Evolutionary conservation across 306 rosid genomes (phyloP).

Genomic region (Acacia melanoxylon): DNA sequence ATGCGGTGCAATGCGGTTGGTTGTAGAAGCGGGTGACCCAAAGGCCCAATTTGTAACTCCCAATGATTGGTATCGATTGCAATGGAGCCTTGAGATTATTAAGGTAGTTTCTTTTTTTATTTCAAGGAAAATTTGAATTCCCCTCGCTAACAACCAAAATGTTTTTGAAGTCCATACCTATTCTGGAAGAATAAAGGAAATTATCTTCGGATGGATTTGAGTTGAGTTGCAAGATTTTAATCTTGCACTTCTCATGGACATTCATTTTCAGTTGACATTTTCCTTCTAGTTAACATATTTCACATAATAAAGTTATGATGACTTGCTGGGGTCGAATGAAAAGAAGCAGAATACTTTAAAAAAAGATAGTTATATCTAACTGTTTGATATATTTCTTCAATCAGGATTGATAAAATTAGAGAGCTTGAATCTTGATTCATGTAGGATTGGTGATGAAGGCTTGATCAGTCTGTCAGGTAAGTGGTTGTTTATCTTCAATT

Average conservation of each 20-base stretch:
- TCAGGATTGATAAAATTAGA: constrained; percentile 81
- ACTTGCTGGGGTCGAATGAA: constrained; percentile 10
- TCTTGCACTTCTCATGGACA: no score
- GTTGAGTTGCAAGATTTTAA: not conserved
- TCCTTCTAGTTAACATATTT: no score
- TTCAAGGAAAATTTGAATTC: constrained; percentile 8
- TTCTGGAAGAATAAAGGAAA: constrained; percentile 6
- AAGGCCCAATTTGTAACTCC: constrained; percentile 62
- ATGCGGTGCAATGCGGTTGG: constrained; percentile 81
- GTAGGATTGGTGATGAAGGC: no score
- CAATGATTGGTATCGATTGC: constrained; percentile 89
- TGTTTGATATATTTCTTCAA: constrained; percentile 26
- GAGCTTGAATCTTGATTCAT: constrained; percentile 90
- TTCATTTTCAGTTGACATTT: no score
- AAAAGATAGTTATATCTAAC: no score
- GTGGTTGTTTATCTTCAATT: no score
- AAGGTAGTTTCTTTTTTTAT: constrained; percentile 53
- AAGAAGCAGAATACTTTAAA: constrained; percentile 13
- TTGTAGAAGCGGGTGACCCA: constrained; percentile 84
- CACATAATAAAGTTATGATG: no score
- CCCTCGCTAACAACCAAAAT: not conserved
- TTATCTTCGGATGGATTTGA: not conserved
- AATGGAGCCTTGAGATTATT: constrained; percentile 83
- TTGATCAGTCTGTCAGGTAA: no score
- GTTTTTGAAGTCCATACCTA: not conserved